These are phyloP conservation scores for Calonectria henricotiae DNA, from an alignment of 2,329 filamentous ascomycete genomes.

Conservation along the genomic window DNA sequence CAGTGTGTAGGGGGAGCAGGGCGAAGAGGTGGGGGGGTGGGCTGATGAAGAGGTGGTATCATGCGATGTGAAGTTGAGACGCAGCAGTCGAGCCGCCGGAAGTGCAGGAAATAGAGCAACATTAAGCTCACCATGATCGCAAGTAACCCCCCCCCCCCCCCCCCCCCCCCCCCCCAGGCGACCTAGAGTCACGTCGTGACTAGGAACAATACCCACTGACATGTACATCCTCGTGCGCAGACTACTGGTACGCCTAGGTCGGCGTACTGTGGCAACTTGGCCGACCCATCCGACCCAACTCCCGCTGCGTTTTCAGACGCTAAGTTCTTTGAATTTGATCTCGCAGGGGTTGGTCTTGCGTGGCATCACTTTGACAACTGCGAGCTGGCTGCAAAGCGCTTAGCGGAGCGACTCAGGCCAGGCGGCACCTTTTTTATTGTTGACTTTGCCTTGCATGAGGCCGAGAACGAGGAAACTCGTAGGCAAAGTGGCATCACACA, in stretches of 20 bases:
- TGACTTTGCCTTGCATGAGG: conserved; percentile 75
- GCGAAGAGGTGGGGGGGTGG: no score
- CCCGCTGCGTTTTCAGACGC: conserved; percentile 72
- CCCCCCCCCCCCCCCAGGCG: background rate
- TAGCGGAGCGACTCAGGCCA: conserved; percentile 75
- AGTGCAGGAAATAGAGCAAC: no score
- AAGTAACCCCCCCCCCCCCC: conserved; percentile 4
- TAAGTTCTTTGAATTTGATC: conserved; percentile 80
- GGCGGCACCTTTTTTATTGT: conserved; percentile 79
- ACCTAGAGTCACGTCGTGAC: background rate
- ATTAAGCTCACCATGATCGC: no score
- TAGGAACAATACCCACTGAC: background rate
- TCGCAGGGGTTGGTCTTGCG: conserved; percentile 75
- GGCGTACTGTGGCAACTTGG: conserved; percentile 73
- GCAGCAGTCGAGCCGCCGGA: no score
- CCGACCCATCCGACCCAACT: conserved; percentile 63
- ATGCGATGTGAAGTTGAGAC: no score
- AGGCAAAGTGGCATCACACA: conserved; percentile 72
- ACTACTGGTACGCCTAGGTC: conserved; percentile 66
- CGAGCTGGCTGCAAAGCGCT: conserved; percentile 70
- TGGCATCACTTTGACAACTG: conserved; percentile 81
- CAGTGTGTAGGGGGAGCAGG: no score
- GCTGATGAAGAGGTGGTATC: no score
- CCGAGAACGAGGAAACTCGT: conserved; percentile 46
- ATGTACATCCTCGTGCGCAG: conserved; percentile 31